Conservation (phyloP, 306 rosid genomes). For the Cyclanthera cordifolia region DNA sequence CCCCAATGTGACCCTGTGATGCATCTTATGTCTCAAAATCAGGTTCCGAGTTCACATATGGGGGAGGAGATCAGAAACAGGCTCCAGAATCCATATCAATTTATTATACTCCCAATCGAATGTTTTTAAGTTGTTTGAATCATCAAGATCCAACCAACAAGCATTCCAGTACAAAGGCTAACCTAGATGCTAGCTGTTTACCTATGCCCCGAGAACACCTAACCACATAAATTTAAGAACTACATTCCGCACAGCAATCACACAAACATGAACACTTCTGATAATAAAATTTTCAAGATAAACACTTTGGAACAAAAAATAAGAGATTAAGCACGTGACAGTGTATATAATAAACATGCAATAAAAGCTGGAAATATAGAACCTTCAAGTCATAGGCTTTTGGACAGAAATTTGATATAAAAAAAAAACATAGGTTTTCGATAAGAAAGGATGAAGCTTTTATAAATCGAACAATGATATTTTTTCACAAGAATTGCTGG, state of each 20-base stretch:
- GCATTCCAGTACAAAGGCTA: conserved; percentile 18
- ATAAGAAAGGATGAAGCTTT: background rate
- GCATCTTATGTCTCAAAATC: conserved; percentile 63
- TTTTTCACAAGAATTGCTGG: background rate
- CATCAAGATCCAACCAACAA: conserved; percentile 21
- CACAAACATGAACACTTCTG: background rate
- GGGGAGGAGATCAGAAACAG: conserved; percentile 39
- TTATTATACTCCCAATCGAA: conserved; percentile 28
- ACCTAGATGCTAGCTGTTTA: conserved; percentile 13
- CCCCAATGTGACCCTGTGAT: conserved; percentile 92
- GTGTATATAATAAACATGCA: background rate
- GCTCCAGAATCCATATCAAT: conserved; percentile 35
- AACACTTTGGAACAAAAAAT: background rate
- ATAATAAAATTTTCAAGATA: background rate
- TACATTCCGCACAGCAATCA: background rate
- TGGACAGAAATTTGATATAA: background rate
- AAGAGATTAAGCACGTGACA: background rate
- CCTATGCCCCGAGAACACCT: conserved; percentile 3
- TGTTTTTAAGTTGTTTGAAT: conserved; percentile 23
- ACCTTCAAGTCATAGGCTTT: background rate
- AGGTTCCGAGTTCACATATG: conserved; percentile 44
- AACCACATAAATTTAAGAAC: background rate
- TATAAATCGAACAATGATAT: too few species aligned
- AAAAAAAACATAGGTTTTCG: too few species aligned
- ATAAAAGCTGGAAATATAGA: background rate